These are phyloP conservation scores for Hyphodiscus sp. DNA, from an alignment of 2,329 filamentous ascomycete species.

Conservation along the genomic window DNA sequence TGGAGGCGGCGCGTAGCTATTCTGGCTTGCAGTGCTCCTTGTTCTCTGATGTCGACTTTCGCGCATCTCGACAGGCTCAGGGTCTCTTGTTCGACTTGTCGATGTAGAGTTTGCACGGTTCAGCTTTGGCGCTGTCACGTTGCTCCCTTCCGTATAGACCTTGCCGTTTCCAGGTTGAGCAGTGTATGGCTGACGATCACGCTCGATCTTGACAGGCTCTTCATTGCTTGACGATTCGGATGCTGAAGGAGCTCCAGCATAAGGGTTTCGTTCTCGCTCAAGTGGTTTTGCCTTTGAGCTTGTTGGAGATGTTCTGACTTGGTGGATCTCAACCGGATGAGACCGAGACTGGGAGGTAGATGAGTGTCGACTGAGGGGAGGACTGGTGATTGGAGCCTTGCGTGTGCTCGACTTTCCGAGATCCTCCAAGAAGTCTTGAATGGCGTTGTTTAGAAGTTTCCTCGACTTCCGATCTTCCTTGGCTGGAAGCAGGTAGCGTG, in stretches of 20 bases:
- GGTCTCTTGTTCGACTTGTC: slow-evolving; percentile 14
- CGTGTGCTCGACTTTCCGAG: slow-evolving; percentile 41
- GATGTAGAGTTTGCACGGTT: slow-evolving; percentile 25
- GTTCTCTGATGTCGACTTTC: slow-evolving; percentile 11
- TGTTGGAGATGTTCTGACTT: slow-evolving; percentile 18
- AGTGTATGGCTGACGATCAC: slow-evolving; percentile 58
- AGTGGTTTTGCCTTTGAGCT: slow-evolving; percentile 25
- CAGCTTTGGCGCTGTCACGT: slow-evolving; percentile 8
- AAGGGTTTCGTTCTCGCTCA: slow-evolving; percentile 33
- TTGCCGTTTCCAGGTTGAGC: slow-evolving; percentile 54
- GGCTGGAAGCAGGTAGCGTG: slow-evolving; percentile 64
- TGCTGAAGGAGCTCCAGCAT: slow-evolving; percentile 29
- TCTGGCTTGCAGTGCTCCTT: slow-evolving; percentile 18
- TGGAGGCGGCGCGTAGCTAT: slow-evolving; percentile 12
- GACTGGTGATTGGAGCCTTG: slow-evolving; percentile 23
- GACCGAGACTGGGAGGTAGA: slow-evolving; percentile 17
- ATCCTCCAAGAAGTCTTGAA: slow-evolving; percentile 41
- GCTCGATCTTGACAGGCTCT: slow-evolving; percentile 50
- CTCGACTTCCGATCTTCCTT: slow-evolving; percentile 49
- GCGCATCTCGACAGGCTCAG: background rate
- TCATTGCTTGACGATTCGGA: slow-evolving; percentile 35
- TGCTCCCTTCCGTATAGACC: slow-evolving; percentile 38
- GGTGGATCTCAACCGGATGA: slow-evolving; percentile 23
- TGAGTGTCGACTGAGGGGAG: slow-evolving; percentile 19
- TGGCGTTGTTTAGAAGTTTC: slow-evolving; percentile 52